Base-by-base conservation (phyloP, 495 filamentous ascomycete species). In the Pseudomonodictys pantanalensis region DNA sequence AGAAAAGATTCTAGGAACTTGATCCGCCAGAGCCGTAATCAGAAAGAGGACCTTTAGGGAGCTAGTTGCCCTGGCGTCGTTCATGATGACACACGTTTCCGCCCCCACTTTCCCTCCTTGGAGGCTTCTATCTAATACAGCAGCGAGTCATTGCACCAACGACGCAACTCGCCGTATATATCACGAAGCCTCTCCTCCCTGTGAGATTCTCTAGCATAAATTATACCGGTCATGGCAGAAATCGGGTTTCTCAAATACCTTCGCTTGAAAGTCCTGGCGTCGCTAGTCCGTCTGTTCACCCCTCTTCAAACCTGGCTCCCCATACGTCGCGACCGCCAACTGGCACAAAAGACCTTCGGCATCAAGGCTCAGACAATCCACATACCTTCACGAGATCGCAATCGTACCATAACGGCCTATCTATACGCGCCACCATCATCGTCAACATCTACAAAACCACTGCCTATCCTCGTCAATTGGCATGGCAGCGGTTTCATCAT, bases 371-470 rank as follows among this genome's bases (percentile, higher is more conserved):
- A 74, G 35, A 60, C 76, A 8, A 61, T 71, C 9, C 62, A 67
- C 4, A 76, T 79, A 26, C 60, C 73, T 30, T 78, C 76, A 28
- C 73, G 79, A 18, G 75, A 79, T 52, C 41, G 57, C 4, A 55
- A 68, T 11, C 69, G 78, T 44, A 74, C 68, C 15, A 78, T 81
- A 67, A 77, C 70, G 56, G 71, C 68, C 25, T 75, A 79, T 69
- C 50, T 79, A 50, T 80, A 81, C 67, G 68, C 58, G 24, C 56
- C 76, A 15, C 42, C 64, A 2, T 58, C 68, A 0, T 70, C 75
- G 41, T 22, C 35, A 8, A 10, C 18, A 4, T n/a, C 30, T 15
- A 17, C 26, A 18, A 26, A 49, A 45, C 30, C 56, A 52, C 48
- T 51, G 9, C 73, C 73, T 2, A 69, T 72, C 0, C 56, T 76